Conservation (phyloP, 805 yeast genomes). For the Sungouiella thailandica region DNA sequence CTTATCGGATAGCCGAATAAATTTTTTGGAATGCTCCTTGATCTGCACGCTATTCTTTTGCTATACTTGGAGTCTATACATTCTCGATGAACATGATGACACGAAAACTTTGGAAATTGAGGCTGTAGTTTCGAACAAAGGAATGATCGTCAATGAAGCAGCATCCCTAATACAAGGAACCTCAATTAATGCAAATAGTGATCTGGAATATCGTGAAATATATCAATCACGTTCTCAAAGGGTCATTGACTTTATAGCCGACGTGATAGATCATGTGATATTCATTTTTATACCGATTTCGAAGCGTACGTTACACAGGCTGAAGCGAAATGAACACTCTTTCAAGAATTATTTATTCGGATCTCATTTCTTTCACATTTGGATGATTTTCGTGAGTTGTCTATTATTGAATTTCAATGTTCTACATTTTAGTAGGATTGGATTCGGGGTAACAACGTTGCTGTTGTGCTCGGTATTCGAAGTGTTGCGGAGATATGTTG, state of each 20-base stretch:
- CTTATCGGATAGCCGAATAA: slow-evolving; percentile 31
- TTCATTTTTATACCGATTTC: slow-evolving; percentile 8
- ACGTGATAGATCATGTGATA: slow-evolving; percentile 5
- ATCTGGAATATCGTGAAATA: background rate
- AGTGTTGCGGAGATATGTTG: slow-evolving; percentile 1
- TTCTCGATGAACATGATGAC: background rate
- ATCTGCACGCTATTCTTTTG: slow-evolving; percentile 13
- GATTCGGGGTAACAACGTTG: background rate
- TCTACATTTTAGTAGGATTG: background rate
- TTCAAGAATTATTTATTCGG: slow-evolving; percentile 7
- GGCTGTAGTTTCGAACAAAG: background rate
- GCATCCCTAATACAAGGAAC: background rate
- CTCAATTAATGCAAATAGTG: background rate
- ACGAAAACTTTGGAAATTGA: background rate
- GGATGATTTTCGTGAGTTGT: slow-evolving; percentile 2
- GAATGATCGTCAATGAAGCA: background rate
- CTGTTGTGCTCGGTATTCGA: background rate
- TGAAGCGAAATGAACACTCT: background rate
- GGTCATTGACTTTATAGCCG: no score
- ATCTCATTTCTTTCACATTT: slow-evolving; percentile 13
- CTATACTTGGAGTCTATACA: background rate
- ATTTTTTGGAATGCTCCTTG: slow-evolving; percentile 23
- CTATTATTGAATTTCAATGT: slow-evolving; percentile 3
- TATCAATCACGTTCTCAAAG: background rate
- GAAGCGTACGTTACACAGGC: slow-evolving; percentile 1